Percentiles rank a stretch among this genome's conserved stretches.
Conservation (phyloP, 306 rosid species). For the Ochetophila trinervis region DNA sequence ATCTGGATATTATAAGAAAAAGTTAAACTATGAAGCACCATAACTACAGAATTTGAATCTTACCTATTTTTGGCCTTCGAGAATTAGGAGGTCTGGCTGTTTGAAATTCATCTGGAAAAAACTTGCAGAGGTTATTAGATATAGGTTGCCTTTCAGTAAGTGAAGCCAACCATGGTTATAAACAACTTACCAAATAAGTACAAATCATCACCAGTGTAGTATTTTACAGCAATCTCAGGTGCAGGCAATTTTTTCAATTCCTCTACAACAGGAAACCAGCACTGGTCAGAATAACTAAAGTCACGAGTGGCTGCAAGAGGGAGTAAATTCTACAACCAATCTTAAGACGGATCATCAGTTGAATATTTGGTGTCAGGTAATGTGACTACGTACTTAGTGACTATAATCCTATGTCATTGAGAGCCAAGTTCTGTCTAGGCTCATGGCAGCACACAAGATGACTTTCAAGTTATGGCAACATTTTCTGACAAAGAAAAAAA, state of each 20-base stretch:
- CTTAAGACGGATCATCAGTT: neutral
- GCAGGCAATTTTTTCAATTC: conserved; percentile 81
- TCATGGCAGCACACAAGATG: neutral
- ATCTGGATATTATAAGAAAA: neutral
- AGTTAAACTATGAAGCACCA: conserved; percentile 6
- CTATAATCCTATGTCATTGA: conserved; percentile 11
- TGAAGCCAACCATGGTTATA: conserved; percentile 9
- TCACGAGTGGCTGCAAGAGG: conserved; percentile 10
- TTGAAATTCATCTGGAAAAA: conserved; percentile 87
- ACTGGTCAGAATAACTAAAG: conserved; percentile 24
- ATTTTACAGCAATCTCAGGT: conserved; percentile 87
- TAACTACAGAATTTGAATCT: conserved; percentile 17
- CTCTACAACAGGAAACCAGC: conserved; percentile 46
- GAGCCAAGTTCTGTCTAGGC: neutral
- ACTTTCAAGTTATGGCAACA: neutral
- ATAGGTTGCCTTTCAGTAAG: conserved; percentile 4
- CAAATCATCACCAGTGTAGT: conserved; percentile 83
- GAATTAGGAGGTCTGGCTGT: conserved; percentile 81
- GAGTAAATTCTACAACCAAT: neutral
- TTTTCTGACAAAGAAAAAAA: neutral
- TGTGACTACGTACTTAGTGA: neutral
- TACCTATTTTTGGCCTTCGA: conserved; percentile 91
- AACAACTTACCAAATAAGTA: conserved; percentile 78
- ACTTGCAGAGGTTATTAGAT: conserved; percentile 24
- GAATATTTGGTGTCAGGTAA: neutral